These are phyloP conservation scores for Coleophoma crateriformis DNA, from an alignment of 2,329 filamentous ascomycete species.

Conservation along the genomic window DNA sequence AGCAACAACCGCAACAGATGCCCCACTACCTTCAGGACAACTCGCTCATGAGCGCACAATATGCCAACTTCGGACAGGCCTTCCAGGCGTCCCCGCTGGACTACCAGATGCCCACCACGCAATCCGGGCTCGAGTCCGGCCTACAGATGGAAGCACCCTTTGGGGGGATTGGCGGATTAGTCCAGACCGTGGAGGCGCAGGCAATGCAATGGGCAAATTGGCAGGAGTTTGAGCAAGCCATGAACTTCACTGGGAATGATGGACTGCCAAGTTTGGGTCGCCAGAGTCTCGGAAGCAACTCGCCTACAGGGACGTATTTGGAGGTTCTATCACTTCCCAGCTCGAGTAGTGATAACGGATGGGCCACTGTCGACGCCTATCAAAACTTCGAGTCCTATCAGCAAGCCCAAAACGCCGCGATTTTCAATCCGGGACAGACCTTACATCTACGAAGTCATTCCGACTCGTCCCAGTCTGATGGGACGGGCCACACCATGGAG, in stretches of 20 bases:
- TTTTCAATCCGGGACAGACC: constrained; percentile 90
- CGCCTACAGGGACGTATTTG: constrained; percentile 73
- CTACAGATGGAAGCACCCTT: constrained; percentile 61
- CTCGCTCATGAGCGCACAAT: constrained; percentile 26
- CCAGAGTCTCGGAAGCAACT: constrained; percentile 52
- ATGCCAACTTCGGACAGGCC: constrained; percentile 19
- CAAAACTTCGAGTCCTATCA: constrained; percentile 65
- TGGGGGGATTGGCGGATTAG: constrained; percentile 43
- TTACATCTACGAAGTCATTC: constrained; percentile 83
- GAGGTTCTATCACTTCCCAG: constrained; percentile 79
- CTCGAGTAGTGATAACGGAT: constrained; percentile 81
- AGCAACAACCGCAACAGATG: constrained; percentile 25
- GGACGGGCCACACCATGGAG: constrained; percentile 48
- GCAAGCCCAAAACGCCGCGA: constrained; percentile 52
- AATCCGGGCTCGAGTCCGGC: constrained; percentile 54
- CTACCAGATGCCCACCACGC: constrained; percentile 43
- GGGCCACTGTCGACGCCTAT: constrained; percentile 74
- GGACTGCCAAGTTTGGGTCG: constrained; percentile 40
- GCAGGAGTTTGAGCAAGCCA: constrained; percentile 72
- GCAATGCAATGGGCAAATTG: constrained; percentile 65
- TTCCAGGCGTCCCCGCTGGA: constrained; percentile 27
- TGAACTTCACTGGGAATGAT: constrained; percentile 42
- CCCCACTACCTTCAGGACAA: constrained; percentile 26
- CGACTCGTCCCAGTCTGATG: constrained; percentile 75
- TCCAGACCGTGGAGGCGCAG: constrained; percentile 51